Conservation (phyloP, 352 stramenopile species). For the Globisporangium mamillatum region DNA sequence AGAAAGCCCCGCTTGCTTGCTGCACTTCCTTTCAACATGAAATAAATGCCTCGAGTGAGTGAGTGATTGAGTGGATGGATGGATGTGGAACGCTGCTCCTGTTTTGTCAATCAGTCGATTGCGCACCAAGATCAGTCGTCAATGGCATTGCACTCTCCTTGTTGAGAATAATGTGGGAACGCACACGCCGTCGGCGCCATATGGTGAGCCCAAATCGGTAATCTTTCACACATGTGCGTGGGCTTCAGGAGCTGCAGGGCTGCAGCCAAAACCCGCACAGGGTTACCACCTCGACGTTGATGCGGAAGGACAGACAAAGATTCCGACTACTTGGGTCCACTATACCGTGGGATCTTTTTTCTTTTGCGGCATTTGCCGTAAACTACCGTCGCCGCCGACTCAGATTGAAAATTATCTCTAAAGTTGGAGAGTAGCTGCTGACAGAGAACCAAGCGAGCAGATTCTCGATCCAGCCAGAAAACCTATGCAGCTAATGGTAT, state of each 20-base stretch:
- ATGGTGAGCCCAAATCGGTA: neutral
- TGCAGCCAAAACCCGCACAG: neutral
- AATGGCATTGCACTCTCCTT: too few species aligned
- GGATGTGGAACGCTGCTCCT: neutral
- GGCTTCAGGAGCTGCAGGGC: too few species aligned
- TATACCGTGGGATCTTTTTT: conserved; percentile 19
- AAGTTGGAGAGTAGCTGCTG: too few species aligned
- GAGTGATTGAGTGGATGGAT: too few species aligned
- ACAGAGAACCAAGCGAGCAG: too few species aligned
- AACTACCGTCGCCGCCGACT: neutral
- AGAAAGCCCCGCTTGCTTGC: too few species aligned
- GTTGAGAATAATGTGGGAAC: too few species aligned
- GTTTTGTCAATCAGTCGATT: neutral
- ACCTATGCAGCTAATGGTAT: too few species aligned
- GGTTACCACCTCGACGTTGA: conserved; percentile 4
- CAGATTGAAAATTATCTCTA: neutral
- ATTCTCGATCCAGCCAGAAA: too few species aligned
- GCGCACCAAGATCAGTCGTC: too few species aligned
- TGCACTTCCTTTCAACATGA: too few species aligned
- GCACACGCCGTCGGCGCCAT: neutral
- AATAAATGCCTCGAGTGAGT: too few species aligned
- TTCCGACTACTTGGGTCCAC: conserved; percentile 17
- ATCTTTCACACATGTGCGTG: neutral
- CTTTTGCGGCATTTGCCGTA: neutral
- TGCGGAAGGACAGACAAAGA: conserved; percentile 1